Conservation (phyloP, 2,329 filamentous ascomycete genomes). For the Botrytis porri region DNA sequence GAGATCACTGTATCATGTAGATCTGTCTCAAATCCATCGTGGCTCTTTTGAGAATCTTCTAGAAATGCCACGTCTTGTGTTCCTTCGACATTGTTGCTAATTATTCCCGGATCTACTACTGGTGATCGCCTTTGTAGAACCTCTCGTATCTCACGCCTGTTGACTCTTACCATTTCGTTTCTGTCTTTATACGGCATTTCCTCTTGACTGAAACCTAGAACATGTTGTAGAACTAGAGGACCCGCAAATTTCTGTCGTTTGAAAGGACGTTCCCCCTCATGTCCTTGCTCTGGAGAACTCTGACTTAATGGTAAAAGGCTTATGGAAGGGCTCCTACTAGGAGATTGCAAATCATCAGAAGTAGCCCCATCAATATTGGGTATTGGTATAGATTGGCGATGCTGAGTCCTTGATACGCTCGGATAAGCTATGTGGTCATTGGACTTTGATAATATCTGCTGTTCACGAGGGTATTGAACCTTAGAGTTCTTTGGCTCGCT, state of each 20-base stretch:
- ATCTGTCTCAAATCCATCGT: background rate
- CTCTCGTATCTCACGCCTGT: slow-evolving; percentile 6
- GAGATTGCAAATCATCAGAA: background rate
- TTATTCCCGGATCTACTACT: background rate
- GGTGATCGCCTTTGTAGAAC: background rate
- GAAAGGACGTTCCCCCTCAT: background rate
- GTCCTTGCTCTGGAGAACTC: background rate
- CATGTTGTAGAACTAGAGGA: background rate
- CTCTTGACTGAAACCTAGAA: slow-evolving; percentile 16
- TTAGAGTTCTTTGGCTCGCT: background rate
- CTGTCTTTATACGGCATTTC: slow-evolving; percentile 6
- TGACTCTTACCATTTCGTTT: slow-evolving; percentile 14
- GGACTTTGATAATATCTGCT: background rate
- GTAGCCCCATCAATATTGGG: background rate
- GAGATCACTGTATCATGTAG: background rate
- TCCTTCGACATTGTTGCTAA: background rate
- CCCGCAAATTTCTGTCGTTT: slow-evolving; percentile 11
- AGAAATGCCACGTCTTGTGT: background rate
- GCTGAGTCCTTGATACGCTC: background rate
- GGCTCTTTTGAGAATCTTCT: background rate
- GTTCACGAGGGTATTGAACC: background rate
- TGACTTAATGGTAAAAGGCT: background rate
- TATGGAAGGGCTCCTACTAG: background rate
- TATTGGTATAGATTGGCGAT: background rate
- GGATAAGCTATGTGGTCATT: background rate